These are phyloP conservation scores for Sporothrix dimorphospora DNA, from an alignment of 2,329 filamentous ascomycete species.

Conservation along the genomic window DNA sequence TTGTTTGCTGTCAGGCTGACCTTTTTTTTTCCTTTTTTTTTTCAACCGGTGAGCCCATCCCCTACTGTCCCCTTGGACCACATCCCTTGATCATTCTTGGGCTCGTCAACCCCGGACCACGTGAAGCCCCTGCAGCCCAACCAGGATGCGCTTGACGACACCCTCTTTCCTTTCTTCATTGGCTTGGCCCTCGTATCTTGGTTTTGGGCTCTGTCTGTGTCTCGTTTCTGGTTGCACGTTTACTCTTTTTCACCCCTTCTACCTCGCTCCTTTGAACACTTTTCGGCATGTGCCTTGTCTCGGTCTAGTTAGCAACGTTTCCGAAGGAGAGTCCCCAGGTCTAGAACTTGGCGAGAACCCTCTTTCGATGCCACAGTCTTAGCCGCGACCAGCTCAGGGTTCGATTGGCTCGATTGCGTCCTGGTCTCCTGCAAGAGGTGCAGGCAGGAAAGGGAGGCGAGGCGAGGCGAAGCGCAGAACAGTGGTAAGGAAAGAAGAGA, in stretches of 20 bases:
- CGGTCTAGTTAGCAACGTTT: no score
- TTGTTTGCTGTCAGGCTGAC: not conserved
- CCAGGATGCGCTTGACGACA: constrained; percentile 20
- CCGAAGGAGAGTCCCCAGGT: not conserved
- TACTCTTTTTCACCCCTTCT: not conserved
- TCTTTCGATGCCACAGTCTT: not conserved
- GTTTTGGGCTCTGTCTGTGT: not conserved
- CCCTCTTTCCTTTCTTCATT: constrained; percentile 10
- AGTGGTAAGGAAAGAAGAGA: not conserved
- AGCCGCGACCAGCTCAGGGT: not conserved
- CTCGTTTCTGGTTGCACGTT: not conserved
- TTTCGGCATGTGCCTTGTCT: not conserved
- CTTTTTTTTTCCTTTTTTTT: not conserved
- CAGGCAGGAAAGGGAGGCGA: no score
- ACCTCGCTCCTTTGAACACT: no score
- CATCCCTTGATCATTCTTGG: not conserved
- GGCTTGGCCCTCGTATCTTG: not conserved
- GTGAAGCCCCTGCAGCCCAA: constrained; percentile 23
- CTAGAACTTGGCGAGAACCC: not conserved
- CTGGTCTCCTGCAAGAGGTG: no score
- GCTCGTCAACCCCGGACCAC: not conserved
- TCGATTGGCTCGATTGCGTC: constrained; percentile 1
- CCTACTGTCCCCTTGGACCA: not conserved
- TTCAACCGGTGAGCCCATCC: constrained; percentile 8
- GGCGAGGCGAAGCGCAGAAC: constrained; percentile 8